Evolutionary conservation across 148 eudicot species (phyloP), one percentile per base, ranked within the genome.

Genomic region (Rheum nobile): DNA sequence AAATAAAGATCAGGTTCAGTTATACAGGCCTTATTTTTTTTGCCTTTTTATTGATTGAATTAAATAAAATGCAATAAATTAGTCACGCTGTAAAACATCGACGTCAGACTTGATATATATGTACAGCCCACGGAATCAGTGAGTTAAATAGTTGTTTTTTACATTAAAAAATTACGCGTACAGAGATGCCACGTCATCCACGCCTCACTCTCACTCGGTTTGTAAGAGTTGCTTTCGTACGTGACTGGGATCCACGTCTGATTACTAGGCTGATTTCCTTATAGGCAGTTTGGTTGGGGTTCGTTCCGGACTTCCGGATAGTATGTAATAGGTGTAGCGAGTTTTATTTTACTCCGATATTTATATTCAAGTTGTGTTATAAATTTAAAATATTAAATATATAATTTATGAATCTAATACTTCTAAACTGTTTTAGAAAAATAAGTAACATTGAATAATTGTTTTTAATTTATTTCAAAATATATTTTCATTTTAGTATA

Each of bases 171-270:
- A 22, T 54, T 24, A 65, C 39, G 70, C 39, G 39, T 17, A 17
- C 2, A 57, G 16, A 57, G 16, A 28, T 26, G 67, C 31, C 67
- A 54, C 29, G 61, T 54, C 61, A n/a, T 4, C 9, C 6, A 21
- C 6, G 24, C 24, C 7, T 52, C 63, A 55, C 63, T 16, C 63
- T 55, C 63, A 29, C 67, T 65, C 38, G 70, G 32, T 65, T 65
- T 13, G 37, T 14, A 32, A 7, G 68, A 61, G 37, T 61, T 65
- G 70, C 21, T 34, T 65, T 32, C n/a, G 38, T 6, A 3, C 10
- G 34, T 65, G 70, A 65, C 70, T 65, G 70, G 70, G 21, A 31
- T 65, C 70, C 70, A 65, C 70, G 70, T 65, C 17, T 32, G 22
- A 32, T 32, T 17, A 10, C 8, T 2, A 43, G 16, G 13, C 1